phyloP scores from a whole-genome alignment of 805 yeast species.

The Myxozyma lipomycoides region DNA sequence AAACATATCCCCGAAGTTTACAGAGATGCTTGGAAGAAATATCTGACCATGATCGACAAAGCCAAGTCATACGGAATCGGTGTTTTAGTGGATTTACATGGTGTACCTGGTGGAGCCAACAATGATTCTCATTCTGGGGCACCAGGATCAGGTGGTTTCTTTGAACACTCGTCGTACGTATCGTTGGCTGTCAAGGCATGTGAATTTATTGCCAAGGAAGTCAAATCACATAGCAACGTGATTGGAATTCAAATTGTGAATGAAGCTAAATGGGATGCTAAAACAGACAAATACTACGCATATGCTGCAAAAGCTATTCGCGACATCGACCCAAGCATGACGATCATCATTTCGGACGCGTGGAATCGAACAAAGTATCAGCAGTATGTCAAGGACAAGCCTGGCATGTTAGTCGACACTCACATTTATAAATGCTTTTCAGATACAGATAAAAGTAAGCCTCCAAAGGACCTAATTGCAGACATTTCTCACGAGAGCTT shows the following conservation, averaged over 20 bases:
- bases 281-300: constrained; percentile 55
- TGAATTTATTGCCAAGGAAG: constrained; percentile 59
- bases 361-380: constrained; percentile 88
- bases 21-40: constrained; percentile 61
- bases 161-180: constrained; percentile 44
- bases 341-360: constrained; percentile 83
- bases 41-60: constrained; percentile 46
- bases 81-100: constrained; percentile 81
- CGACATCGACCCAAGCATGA: constrained; percentile 51
- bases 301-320: constrained; percentile 63
- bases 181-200: constrained; percentile 49
- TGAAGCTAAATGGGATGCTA: constrained; percentile 66
- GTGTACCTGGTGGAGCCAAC: constrained; percentile 90
- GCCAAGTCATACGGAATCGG: constrained; percentile 66
- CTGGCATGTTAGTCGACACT: constrained; percentile 73
- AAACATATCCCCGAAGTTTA: constrained; percentile 50
- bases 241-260: constrained; percentile 82
- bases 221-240: constrained; percentile 58
- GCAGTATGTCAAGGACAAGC: constrained; percentile 52
- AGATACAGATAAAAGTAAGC: constrained; percentile 62
- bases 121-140: constrained; percentile 81
- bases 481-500: constrained; percentile 51
- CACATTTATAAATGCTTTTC: constrained; percentile 86
- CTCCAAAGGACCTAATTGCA: constrained; percentile 58
- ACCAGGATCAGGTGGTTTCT: constrained; percentile 58